Evolutionary conservation across 2,329 filamentous ascomycete genomes (phyloP).

Genomic region (Hawksworthiomyces lignivorus): DNA sequence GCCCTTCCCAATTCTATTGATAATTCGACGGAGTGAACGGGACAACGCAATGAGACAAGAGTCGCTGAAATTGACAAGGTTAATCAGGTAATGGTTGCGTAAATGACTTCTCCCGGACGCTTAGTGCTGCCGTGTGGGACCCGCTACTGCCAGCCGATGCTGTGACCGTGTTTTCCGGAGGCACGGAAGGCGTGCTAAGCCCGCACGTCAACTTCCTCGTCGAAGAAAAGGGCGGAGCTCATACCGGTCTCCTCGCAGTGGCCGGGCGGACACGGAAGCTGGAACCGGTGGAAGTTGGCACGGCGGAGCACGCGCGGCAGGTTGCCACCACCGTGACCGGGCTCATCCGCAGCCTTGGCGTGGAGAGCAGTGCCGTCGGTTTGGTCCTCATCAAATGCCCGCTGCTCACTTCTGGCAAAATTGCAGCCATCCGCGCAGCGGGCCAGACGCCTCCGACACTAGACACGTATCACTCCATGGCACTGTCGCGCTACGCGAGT

Average conservation of each 20-base stretch:
- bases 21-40: conserved; percentile 2
- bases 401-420: conserved; percentile 22
- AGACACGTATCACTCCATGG: conserved; percentile 26
- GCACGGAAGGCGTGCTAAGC: conserved; percentile 24
- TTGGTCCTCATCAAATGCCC: conserved; percentile 19
- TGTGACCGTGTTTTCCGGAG: conserved; percentile 25
- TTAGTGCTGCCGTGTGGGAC: conserved; percentile 24
- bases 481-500: conserved; percentile 24
- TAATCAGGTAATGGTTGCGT: conserved; percentile 25
- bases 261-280: conserved; percentile 21
- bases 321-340: conserved; percentile 16
- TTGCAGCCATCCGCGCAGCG: conserved; percentile 17
- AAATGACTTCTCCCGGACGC: conserved; percentile 26
- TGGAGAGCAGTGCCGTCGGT: conserved; percentile 16
- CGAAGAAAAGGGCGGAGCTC: conserved; percentile 7
- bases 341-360: conserved; percentile 16
- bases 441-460: conserved; percentile 18
- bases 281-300: conserved; percentile 23
- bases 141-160: conserved; percentile 20
- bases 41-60: too few relatives aligned
- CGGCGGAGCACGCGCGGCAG: conserved; percentile 18
- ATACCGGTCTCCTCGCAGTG: conserved; percentile 18
- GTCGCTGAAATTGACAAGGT: too few relatives aligned
- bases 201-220: conserved; percentile 25
- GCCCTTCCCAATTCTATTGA: too few relatives aligned